Conservation (phyloP, 441 rosid genomes). For the Gossypium schwendimanii region DNA sequence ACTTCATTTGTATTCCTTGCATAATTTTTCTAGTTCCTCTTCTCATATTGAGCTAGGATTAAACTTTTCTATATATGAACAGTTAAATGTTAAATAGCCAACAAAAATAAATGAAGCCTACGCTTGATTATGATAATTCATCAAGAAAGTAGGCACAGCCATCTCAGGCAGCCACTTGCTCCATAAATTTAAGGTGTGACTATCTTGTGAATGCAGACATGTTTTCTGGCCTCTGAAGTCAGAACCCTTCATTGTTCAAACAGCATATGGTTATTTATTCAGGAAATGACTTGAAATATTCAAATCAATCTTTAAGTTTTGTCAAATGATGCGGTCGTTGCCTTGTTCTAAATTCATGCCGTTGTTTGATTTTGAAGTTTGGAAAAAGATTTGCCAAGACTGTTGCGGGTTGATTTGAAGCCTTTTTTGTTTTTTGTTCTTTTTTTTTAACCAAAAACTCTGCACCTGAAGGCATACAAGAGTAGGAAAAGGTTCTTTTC, state of each 20-base stretch:
- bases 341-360: not conserved
- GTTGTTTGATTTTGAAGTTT: not conserved
- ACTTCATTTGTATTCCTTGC: not conserved
- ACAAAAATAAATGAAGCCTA: not conserved
- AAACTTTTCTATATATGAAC: not conserved
- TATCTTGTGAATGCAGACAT: not conserved
- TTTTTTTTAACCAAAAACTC: not conserved
- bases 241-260: not conserved
- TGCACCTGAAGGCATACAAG: not conserved
- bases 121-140: not conserved
- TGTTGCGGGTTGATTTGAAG: not conserved
- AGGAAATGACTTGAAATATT: not conserved
- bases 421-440: not conserved
- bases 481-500: not conserved
- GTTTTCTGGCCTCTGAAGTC: not conserved
- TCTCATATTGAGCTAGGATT: not conserved
- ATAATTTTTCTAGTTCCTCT: not conserved
- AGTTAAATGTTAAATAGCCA: not conserved
- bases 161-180: not conserved
- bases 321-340: not conserved
- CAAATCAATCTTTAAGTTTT: constrained; percentile 5
- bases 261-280: not conserved
- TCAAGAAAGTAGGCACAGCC: not conserved
- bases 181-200: not conserved
- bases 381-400: not conserved